Evolutionary conservation across 306 rosid species (phyloP), one percentile per base, ranked within the genome.

Genomic region (Luffa acutangula): DNA sequence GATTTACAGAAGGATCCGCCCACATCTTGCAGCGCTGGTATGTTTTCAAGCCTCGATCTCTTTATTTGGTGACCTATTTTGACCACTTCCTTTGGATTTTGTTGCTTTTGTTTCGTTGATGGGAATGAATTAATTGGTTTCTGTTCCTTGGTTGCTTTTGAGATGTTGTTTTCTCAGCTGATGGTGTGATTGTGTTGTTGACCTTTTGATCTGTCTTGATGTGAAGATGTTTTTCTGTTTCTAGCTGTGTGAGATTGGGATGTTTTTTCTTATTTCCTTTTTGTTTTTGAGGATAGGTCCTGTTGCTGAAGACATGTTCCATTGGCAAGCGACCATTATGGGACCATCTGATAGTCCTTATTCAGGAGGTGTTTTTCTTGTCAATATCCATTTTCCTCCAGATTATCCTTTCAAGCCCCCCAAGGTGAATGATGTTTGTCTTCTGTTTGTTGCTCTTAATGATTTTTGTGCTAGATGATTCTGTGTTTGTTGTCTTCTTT

Each of bases 1-100:
- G 91, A 90, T 71, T 86, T 91, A 81, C 96, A 91, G 91, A 89
- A 91, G 76, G 96, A 91, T 83, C 96, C 96, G n/a, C 96, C 96
- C 4, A 89, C 93, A 69, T 91, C 96, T 17, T 91, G 93, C 88
- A 91, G 93, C 82, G 93, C 96, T 17, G 93, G 96, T 89, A 79
- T 34, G 63, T 53, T 53, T 18, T 53, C 17, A 25, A 48, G 77
- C 43, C 4, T 72, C 51, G 59, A 72, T 72, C 77, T 72, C 59
- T 49, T 3, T 48, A 1, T 72, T 72, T 48, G 21, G 13, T 72
- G 6, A 21, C 2, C 46, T 31, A 74, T 4, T n/a, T n/a, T 25
- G 42, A 46, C 41, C 6, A 4, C 21, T 71, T 12, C 33, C 9
- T 70, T 43, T 7, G 53, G 10, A 25, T 43, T 46, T 46, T 45